Evolutionary conservation across 1,284 basidiomycete genomes (phyloP).

Genomic region (Cryptococcus deneoformans): DNA sequence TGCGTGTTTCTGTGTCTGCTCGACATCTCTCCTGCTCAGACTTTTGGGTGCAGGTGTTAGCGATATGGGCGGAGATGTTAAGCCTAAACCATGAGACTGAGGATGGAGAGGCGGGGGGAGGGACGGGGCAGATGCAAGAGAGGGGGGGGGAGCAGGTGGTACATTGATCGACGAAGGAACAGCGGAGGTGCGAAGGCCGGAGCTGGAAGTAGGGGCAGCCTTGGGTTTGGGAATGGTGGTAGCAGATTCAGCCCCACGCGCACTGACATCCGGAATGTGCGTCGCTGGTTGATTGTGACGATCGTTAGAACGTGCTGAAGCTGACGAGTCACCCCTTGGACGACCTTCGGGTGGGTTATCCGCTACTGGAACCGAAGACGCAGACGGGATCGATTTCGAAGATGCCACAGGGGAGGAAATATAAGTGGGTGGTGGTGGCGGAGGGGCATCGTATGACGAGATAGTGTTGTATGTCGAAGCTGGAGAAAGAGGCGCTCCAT

Average conservation of each 20-base stretch:
- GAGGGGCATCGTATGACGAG: slow-evolving; percentile 31
- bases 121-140: slow-evolving; percentile 13
- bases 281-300: not conserved
- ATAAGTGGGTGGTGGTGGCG: slow-evolving; percentile 42
- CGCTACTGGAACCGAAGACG: slow-evolving; percentile 7
- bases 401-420: slow-evolving; percentile 16
- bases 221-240: too few relatives aligned
- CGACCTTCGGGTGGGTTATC: slow-evolving; percentile 8
- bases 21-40: slow-evolving; percentile 51
- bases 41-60: slow-evolving; percentile 9
- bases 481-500: slow-evolving; percentile 46
- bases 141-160: slow-evolving; percentile 29
- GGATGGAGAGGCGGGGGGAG: slow-evolving; percentile 16
- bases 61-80: slow-evolving; percentile 13
- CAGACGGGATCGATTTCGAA: not conserved
- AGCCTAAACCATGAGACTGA: slow-evolving; percentile 17
- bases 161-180: slow-evolving; percentile 7
- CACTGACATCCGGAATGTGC: not conserved
- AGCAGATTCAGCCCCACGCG: not conserved
- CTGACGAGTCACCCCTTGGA: not conserved
- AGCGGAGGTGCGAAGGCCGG: not conserved
- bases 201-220: not conserved
- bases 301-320: not conserved
- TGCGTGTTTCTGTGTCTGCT: slow-evolving; percentile 82
- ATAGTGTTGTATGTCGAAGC: slow-evolving; percentile 34